These are phyloP conservation scores for Ambrosia trifida DNA, from an alignment of 129 eudicot genomes.

Conservation along the genomic window DNA sequence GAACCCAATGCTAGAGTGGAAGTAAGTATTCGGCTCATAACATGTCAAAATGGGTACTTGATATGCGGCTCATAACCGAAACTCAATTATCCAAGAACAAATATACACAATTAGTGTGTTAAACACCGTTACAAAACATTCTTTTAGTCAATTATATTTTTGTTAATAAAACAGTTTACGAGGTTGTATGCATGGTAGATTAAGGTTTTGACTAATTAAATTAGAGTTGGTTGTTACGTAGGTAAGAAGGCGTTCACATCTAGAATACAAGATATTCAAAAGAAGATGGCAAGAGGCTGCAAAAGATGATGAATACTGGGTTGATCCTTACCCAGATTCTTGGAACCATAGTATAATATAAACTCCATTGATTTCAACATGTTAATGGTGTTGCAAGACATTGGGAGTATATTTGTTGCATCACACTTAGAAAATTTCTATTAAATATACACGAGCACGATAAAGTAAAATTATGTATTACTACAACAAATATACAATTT, in stretches of 20 bases:
- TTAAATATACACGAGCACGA: background rate
- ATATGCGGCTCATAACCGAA: too few relatives aligned
- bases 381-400: background rate
- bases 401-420: background rate
- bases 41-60: background rate
- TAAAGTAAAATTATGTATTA: background rate
- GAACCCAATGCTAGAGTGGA: constrained; percentile 31
- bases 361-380: background rate
- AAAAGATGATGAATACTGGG: constrained; percentile 62
- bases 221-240: constrained; percentile 16
- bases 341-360: constrained; percentile 33
- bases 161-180: background rate
- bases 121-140: background rate
- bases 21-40: constrained; percentile 30
- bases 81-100: too few relatives aligned
- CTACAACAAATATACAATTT: background rate
- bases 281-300: constrained; percentile 72
- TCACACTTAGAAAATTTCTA: background rate
- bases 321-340: constrained; percentile 55
- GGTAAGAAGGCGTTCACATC: constrained; percentile 75
- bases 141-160: background rate
- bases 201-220: constrained; percentile 2
- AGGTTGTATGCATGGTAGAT: background rate
- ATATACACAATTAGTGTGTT: background rate
- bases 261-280: constrained; percentile 67